Percentiles rank a stretch among this genome's conserved stretches.
Conservation (phyloP, 805 yeast genomes). For the Yarrowia hollandica region DNA sequence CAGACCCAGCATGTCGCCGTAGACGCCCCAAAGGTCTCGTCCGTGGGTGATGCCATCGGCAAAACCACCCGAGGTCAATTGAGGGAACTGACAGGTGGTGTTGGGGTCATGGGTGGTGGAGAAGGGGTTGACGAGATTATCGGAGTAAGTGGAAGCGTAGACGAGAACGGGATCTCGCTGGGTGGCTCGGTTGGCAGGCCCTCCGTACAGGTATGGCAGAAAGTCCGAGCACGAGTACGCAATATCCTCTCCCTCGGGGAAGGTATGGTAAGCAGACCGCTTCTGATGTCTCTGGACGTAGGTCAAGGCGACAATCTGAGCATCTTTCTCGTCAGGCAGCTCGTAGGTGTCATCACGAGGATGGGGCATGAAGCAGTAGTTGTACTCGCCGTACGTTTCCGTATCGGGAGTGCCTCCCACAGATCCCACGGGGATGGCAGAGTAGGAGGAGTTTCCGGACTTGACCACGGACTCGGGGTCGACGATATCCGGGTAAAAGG, state of each 20-base stretch:
- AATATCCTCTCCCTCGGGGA: constrained; percentile 38
- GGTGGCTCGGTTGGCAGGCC: constrained; percentile 13
- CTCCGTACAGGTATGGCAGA: constrained; percentile 37
- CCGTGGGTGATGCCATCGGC: constrained; percentile 47
- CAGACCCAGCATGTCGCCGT: constrained; percentile 42
- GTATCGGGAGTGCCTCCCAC: constrained; percentile 32
- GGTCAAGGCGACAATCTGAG: constrained; percentile 43
- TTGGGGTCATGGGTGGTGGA: constrained; percentile 33
- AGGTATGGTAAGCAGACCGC: constrained; percentile 47
- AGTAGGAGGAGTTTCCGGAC: constrained; percentile 6
- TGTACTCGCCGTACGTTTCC: constrained; percentile 43
- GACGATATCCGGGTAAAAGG: constrained; percentile 30
- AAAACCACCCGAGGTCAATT: constrained; percentile 46
- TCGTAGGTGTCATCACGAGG: constrained; percentile 42
- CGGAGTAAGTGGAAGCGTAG: constrained; percentile 35
- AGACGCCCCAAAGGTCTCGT: constrained; percentile 43
- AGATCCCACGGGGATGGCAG: constrained; percentile 7
- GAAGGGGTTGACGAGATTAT: constrained; percentile 40
- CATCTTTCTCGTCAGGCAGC: constrained; percentile 31
- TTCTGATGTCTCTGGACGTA: constrained; percentile 49
- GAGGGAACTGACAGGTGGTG: constrained; percentile 46
- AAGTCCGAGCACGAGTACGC: constrained; percentile 41
- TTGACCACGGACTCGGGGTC: constrained; percentile 23
- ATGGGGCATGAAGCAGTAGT: constrained; percentile 51
- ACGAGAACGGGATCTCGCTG: constrained; percentile 34